These are phyloP conservation scores for Diaporthe capsici DNA, from an alignment of 2,329 filamentous ascomycete species.

Conservation along the genomic window DNA sequence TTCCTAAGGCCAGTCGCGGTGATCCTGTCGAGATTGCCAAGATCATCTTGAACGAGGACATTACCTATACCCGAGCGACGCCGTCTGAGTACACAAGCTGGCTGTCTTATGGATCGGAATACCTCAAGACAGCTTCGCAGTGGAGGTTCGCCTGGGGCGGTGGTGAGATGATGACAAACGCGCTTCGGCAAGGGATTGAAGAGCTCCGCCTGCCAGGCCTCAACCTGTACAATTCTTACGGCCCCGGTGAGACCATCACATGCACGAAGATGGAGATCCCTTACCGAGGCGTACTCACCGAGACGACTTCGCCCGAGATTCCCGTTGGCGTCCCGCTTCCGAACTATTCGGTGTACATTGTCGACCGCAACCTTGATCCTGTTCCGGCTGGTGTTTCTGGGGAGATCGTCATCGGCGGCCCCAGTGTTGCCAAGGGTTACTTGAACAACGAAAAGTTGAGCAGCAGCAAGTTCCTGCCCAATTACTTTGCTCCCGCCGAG, in stretches of 20 bases:
- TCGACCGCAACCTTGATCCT: slow-evolving; percentile 52
- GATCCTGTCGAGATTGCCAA: slow-evolving; percentile 52
- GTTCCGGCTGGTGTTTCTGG: slow-evolving; percentile 54
- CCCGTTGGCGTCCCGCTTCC: slow-evolving; percentile 36
- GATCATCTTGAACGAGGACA: slow-evolving; percentile 49
- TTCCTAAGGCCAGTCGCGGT: slow-evolving; percentile 45
- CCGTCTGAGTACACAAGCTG: slow-evolving; percentile 55
- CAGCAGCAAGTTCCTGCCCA: slow-evolving; percentile 38
- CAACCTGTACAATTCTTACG: slow-evolving; percentile 30
- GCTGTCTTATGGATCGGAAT: slow-evolving; percentile 42
- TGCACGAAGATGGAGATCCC: slow-evolving; percentile 31
- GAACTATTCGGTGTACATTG: slow-evolving; percentile 57
- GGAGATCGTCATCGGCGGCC: slow-evolving; percentile 57
- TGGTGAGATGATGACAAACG: slow-evolving; percentile 48
- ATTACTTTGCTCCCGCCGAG: slow-evolving; percentile 35
- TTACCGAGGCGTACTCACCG: background rate
- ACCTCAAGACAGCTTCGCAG: slow-evolving; percentile 15
- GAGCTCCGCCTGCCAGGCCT: slow-evolving; percentile 28
- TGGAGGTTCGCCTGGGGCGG: slow-evolving; percentile 53
- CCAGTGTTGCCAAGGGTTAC: slow-evolving; percentile 58
- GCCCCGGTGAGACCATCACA: slow-evolving; percentile 28
- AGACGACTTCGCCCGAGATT: background rate
- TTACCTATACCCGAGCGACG: slow-evolving; percentile 54
- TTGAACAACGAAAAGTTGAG: slow-evolving; percentile 47
- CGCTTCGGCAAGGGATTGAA: background rate